These are phyloP conservation scores for Alliaria petiolata DNA, from an alignment of 345 rosid genomes.

Conservation along the genomic window DNA sequence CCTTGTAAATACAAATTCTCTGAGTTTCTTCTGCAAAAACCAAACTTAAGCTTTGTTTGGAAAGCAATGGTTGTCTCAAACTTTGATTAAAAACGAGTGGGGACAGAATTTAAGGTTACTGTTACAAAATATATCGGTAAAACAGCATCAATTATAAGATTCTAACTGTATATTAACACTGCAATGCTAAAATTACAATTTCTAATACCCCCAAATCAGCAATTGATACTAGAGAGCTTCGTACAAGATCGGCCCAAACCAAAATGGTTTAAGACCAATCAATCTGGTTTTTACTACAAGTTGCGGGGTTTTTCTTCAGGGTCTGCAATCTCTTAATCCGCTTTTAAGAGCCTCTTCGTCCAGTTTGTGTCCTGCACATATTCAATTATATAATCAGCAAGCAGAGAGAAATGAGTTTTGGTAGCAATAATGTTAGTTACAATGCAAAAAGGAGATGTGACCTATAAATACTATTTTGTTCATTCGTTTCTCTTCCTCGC, in stretches of 20 bases:
- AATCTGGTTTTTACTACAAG: neutral
- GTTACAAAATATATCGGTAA: neutral
- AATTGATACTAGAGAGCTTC: neutral
- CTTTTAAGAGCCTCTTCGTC: slow-evolving; percentile 51
- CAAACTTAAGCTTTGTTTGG: neutral
- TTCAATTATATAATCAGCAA: slow-evolving; percentile 6
- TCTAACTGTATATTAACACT: neutral
- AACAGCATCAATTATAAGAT: neutral
- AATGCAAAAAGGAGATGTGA: slow-evolving; percentile 20
- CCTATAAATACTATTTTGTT: slow-evolving; percentile 90
- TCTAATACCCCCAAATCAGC: neutral
- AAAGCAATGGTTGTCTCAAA: neutral
- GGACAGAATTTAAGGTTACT: neutral
- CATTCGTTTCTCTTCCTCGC: slow-evolving; percentile 42
- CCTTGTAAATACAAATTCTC: neutral
- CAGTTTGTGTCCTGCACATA: slow-evolving; percentile 66
- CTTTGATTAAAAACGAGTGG: neutral
- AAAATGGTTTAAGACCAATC: neutral
- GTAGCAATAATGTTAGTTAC: neutral
- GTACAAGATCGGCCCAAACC: neutral
- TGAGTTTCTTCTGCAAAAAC: neutral
- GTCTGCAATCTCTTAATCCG: slow-evolving; percentile 47
- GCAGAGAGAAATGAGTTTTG: neutral
- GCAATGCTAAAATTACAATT: neutral
- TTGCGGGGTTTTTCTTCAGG: slow-evolving; percentile 3